phyloP scores from a whole-genome alignment of 2,329 filamentous ascomycete species.

The Pseudodiploospora longispora region DNA sequence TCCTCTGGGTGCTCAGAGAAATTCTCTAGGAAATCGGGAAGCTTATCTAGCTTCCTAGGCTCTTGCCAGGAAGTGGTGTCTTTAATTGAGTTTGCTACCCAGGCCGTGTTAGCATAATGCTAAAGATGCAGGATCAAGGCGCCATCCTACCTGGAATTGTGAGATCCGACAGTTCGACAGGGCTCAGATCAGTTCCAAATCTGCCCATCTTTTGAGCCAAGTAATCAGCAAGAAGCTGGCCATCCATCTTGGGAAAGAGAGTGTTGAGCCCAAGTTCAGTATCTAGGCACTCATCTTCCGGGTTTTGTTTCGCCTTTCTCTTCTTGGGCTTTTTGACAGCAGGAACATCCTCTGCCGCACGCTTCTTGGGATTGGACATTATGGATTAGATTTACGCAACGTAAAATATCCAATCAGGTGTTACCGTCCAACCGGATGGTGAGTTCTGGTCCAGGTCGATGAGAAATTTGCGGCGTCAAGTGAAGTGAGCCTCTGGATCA shows the following conservation, averaged over 20 bases:
- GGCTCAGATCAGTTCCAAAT: constrained; percentile 73
- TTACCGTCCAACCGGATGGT: too few species aligned
- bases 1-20: constrained; percentile 50
- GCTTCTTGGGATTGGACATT: constrained; percentile 44
- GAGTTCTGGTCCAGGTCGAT: too few species aligned
- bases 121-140: neutral
- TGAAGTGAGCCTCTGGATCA: too few species aligned
- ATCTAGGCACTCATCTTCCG: constrained; percentile 51
- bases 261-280: constrained; percentile 69
- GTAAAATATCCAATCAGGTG: too few species aligned
- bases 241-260: constrained; percentile 75
- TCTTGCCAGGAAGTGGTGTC: constrained; percentile 72
- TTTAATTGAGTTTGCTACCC: constrained; percentile 60
- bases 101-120: constrained; percentile 4
- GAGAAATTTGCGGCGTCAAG: too few species aligned
- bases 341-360: constrained; percentile 41
- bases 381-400: neutral
- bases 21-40: constrained; percentile 70
- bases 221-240: constrained; percentile 74
- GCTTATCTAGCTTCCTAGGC: constrained; percentile 58
- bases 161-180: constrained; percentile 76
- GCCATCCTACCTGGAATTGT: constrained; percentile 62
- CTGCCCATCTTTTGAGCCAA: constrained; percentile 69
- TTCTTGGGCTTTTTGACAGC: constrained; percentile 39
- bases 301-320: constrained; percentile 46